phyloP scores from a whole-genome alignment of 495 filamentous ascomycete genomes.

The Aspergillus sclerotioniger region DNA sequence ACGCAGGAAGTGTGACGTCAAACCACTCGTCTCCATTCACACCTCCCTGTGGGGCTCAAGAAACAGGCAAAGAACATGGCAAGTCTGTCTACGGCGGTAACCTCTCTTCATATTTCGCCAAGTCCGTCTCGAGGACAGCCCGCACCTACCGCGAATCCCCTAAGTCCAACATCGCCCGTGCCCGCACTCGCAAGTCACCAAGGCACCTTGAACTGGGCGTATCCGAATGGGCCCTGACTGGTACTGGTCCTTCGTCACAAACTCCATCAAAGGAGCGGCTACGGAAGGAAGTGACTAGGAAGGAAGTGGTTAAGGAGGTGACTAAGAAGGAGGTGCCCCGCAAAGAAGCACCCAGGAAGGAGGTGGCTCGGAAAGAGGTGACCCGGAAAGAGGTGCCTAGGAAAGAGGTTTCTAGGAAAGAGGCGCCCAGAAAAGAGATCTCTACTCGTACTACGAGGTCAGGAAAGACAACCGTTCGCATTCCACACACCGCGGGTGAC shows the following conservation, averaged over 20 bases:
- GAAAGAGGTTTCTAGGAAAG: background rate
- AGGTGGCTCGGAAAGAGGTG: background rate
- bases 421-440: slow-evolving; percentile 43
- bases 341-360: background rate
- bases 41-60: slow-evolving; percentile 60
- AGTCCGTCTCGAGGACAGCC: slow-evolving; percentile 37
- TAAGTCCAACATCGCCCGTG: slow-evolving; percentile 89
- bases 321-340: background rate
- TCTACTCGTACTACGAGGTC: slow-evolving; percentile 59
- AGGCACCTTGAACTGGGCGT: slow-evolving; percentile 86
- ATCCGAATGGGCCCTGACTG: slow-evolving; percentile 87
- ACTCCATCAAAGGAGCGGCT: slow-evolving; percentile 67
- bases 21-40: slow-evolving; percentile 72
- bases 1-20: slow-evolving; percentile 46
- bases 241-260: slow-evolving; percentile 68
- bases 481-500: slow-evolving; percentile 75
- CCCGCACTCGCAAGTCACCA: slow-evolving; percentile 58
- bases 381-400: background rate
- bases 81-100: slow-evolving; percentile 75
- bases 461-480: slow-evolving; percentile 67
- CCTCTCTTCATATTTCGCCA: slow-evolving; percentile 70
- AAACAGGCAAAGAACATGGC: slow-evolving; percentile 15
- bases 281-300: slow-evolving; percentile 44
- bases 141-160: slow-evolving; percentile 66
- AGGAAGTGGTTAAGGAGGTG: background rate